Evolutionary conservation across 2,329 filamentous ascomycete genomes (phyloP).

Genomic region (Epichloe brachyelytri): DNA sequence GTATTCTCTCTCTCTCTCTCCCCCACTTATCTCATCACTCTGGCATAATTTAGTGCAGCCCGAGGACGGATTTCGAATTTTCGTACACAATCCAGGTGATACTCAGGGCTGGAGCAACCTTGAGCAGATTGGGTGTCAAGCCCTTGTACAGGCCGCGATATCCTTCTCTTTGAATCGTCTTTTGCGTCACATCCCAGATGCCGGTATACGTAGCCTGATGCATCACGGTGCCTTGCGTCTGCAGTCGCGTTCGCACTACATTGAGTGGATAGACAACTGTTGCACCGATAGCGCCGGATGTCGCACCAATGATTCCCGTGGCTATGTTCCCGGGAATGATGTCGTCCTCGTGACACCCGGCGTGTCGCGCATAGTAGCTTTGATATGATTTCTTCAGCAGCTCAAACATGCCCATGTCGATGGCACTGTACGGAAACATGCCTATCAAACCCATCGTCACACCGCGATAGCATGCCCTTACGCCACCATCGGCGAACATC

Average conservation of each 20-base stretch:
- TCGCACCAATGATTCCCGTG: constrained; percentile 79
- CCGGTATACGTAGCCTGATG: constrained; percentile 85
- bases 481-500: constrained; percentile 68
- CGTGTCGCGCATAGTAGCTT: constrained; percentile 52
- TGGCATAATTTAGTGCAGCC: constrained; percentile 25
- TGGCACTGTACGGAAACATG: constrained; percentile 96
- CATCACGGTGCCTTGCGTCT: constrained; percentile 87
- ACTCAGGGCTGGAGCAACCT: constrained; percentile 89
- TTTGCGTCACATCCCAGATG: constrained; percentile 75
- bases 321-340: constrained; percentile 68
- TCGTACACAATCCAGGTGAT: constrained; percentile 94
- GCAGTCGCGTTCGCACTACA: constrained; percentile 77
- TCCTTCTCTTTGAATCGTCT: constrained; percentile 75
- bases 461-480: constrained; percentile 75
- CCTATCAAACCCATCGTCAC: constrained; percentile 87
- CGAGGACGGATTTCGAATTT: constrained; percentile 65
- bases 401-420: constrained; percentile 93
- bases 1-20: neutral
- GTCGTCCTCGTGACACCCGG: constrained; percentile 71
- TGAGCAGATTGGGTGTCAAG: constrained; percentile 85
- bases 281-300: constrained; percentile 83
- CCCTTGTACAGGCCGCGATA: constrained; percentile 84
- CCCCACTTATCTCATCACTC: neutral
- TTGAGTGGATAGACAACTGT: constrained; percentile 94
- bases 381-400: constrained; percentile 69